These are phyloP conservation scores for Yamadazyma phyllophila DNA, from an alignment of 805 yeast species.

Conservation along the genomic window DNA sequence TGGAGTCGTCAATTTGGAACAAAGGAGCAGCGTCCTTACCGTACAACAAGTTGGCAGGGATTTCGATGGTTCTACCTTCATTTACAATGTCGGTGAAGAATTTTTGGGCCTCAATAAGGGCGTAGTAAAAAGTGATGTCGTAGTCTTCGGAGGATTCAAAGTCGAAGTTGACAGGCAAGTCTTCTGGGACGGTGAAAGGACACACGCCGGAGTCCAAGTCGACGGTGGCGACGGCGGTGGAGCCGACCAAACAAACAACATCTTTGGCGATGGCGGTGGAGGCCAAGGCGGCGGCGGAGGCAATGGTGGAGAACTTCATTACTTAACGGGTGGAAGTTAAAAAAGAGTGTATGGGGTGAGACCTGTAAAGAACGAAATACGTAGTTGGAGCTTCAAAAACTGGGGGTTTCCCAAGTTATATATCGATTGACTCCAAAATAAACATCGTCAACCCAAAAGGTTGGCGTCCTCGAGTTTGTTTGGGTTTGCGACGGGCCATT, in stretches of 20 bases:
- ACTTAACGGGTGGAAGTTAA: not conserved
- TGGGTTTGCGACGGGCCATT: constrained; percentile 1
- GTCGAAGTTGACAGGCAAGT: constrained; percentile 24
- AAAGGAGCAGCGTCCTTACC: constrained; percentile 23
- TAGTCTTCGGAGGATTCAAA: constrained; percentile 29
- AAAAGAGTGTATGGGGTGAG: constrained; percentile 10
- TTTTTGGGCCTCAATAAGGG: constrained; percentile 19
- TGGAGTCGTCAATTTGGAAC: constrained; percentile 25
- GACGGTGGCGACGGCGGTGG: constrained; percentile 31
- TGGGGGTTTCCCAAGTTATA: not conserved
- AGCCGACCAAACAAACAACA: constrained; percentile 38
- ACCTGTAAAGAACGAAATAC: constrained; percentile 6
- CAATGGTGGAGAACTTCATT: constrained; percentile 14
- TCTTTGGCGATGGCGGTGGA: constrained; percentile 26
- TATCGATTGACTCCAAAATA: constrained; percentile 1
- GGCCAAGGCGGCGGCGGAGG: constrained; percentile 10
- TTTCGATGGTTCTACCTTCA: constrained; percentile 29
- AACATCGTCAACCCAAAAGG: constrained; percentile 5
- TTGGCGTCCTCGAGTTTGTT: not conserved
- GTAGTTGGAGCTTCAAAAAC: not conserved
- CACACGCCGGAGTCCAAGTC: constrained; percentile 41
- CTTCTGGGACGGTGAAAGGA: constrained; percentile 32
- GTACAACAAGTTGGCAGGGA: constrained; percentile 33
- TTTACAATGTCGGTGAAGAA: constrained; percentile 32
- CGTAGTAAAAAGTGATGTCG: constrained; percentile 34